Evolutionary conservation across 1,284 basidiomycete genomes (phyloP).

Genomic region (Boletellus dicymbophilus): DNA sequence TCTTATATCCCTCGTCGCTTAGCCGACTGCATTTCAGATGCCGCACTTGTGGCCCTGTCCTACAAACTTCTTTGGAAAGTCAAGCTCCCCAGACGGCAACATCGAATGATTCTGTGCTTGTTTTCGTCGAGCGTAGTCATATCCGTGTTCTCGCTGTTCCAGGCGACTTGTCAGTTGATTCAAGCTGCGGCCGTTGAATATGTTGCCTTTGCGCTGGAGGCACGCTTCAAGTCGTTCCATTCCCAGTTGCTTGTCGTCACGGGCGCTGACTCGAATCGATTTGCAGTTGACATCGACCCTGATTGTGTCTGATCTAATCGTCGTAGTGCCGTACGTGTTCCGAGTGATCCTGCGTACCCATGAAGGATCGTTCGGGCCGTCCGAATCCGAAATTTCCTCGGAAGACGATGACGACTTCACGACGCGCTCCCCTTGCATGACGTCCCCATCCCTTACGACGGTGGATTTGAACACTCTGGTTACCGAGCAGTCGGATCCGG

Average conservation of each 20-base stretch:
- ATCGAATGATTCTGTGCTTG: conserved; percentile 2
- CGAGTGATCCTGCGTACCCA: background rate
- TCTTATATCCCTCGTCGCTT: background rate
- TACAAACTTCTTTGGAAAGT: conserved; percentile 5
- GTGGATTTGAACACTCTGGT: conserved; percentile 1
- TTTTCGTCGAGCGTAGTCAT: conserved; percentile 2
- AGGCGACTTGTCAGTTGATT: background rate
- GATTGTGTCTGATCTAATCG: conserved; percentile 4
- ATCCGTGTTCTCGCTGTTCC: background rate
- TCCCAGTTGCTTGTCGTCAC: too few relatives aligned
- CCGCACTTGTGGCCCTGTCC: background rate
- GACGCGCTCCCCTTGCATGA: background rate
- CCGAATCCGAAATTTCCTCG: background rate
- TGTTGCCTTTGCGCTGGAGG: conserved; percentile 1
- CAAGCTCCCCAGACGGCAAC: conserved; percentile 1
- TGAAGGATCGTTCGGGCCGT: background rate
- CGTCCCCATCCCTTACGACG: background rate
- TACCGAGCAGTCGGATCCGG: too few relatives aligned
- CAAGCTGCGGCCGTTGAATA: background rate
- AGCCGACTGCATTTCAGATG: background rate
- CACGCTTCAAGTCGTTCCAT: background rate
- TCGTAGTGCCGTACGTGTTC: conserved; percentile 2
- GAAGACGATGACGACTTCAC: background rate
- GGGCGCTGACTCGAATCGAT: background rate
- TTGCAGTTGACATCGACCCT: background rate